These are phyloP conservation scores for Sporormia fimetaria DNA, from an alignment of 495 filamentous ascomycete genomes.

Conservation along the genomic window DNA sequence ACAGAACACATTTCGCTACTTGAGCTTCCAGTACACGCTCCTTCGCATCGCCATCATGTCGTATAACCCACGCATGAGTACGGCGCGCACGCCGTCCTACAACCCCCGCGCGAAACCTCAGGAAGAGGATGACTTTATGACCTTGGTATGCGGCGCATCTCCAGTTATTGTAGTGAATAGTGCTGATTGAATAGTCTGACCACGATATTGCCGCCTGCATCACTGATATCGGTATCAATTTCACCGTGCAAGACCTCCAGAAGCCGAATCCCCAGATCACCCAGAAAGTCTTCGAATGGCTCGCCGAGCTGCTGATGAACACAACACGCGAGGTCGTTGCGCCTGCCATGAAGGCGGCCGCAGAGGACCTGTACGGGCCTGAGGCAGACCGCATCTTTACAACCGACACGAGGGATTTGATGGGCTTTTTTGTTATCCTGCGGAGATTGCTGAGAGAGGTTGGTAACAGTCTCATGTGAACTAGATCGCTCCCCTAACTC, in stretches of 20 bases:
- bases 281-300: slow-evolving; percentile 95
- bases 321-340: slow-evolving; percentile 81
- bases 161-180: background rate
- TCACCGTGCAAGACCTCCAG: slow-evolving; percentile 75
- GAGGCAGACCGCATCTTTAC: slow-evolving; percentile 66
- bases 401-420: slow-evolving; percentile 74
- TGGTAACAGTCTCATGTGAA: slow-evolving; percentile 12
- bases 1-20: too few relatives aligned
- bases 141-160: slow-evolving; percentile 44
- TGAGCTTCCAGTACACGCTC: too few relatives aligned
- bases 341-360: slow-evolving; percentile 83
- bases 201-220: slow-evolving; percentile 93
- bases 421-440: slow-evolving; percentile 82
- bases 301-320: slow-evolving; percentile 87
- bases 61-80: slow-evolving; percentile 55
- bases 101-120: slow-evolving; percentile 53
- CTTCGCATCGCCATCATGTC: slow-evolving; percentile 7
- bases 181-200: slow-evolving; percentile 43
- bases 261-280: slow-evolving; percentile 90
- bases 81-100: slow-evolving; percentile 40
- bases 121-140: slow-evolving; percentile 83
- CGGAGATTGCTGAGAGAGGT: slow-evolving; percentile 64
- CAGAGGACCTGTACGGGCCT: slow-evolving; percentile 72
- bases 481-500: background rate
- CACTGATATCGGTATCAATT: slow-evolving; percentile 85